A percentile compares a stretch with the other conserved stretches of the same genome.
These are phyloP conservation scores for Centaurea solstitialis DNA, from an alignment of 129 eudicot species.

Conservation along the genomic window DNA sequence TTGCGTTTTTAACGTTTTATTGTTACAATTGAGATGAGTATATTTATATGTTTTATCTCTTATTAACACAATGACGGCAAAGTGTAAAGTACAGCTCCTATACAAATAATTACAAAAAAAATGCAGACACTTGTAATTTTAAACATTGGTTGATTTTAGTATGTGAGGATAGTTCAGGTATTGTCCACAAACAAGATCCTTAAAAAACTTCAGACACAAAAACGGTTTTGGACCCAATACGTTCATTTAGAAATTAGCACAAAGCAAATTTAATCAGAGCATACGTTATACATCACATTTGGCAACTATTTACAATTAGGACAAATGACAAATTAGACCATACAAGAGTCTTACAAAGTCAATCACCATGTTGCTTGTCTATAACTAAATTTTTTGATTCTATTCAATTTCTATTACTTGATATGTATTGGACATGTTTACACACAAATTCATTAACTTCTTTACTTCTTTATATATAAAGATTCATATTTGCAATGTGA, in stretches of 20 bases:
- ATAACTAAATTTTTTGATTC: background rate
- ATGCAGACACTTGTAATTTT: background rate
- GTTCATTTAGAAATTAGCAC: background rate
- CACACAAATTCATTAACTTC: background rate
- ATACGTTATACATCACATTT: background rate
- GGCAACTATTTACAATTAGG: background rate
- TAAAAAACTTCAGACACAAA: background rate
- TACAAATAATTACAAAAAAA: background rate
- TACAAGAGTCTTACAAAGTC: background rate
- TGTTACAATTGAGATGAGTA: background rate
- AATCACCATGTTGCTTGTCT: too few species aligned
- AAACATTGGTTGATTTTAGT: background rate
- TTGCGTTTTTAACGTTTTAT: too few species aligned
- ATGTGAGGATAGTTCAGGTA: background rate
- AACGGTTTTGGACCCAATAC: background rate
- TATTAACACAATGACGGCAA: background rate
- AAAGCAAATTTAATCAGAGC: background rate
- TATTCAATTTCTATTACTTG: background rate
- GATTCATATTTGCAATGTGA: background rate
- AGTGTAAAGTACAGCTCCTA: background rate
- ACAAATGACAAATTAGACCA: background rate
- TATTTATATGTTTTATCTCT: background rate
- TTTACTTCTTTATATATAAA: background rate
- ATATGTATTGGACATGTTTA: background rate
- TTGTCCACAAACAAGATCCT: background rate